Percentiles rank a stretch among this genome's conserved stretches.
Conservation (phyloP, 192 early-diverging fungal genomes). For the Coemansia sp. region DNA sequence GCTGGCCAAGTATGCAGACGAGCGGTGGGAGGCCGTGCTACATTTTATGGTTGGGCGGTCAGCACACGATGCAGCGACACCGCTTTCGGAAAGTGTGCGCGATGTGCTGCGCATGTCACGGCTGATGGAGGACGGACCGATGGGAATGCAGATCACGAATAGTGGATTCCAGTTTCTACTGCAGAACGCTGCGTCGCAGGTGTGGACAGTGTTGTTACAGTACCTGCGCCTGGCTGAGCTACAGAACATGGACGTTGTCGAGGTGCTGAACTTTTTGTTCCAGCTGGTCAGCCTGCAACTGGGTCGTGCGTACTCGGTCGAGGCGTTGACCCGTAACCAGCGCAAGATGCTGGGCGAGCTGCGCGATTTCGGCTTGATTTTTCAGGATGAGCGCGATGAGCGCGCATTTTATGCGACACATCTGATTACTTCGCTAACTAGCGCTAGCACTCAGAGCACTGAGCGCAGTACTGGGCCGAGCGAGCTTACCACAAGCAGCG, state of each 20-base stretch:
- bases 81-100: slow-evolving; percentile 68
- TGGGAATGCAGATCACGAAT: slow-evolving; percentile 75
- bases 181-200: slow-evolving; percentile 90
- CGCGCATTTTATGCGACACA: slow-evolving; percentile 87
- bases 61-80: slow-evolving; percentile 40
- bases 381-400: slow-evolving; percentile 75
- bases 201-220: slow-evolving; percentile 93
- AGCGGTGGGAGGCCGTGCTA: slow-evolving; percentile 88
- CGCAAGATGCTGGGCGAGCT: slow-evolving; percentile 84
- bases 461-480: neutral
- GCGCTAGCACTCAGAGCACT: slow-evolving; percentile 40
- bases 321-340: slow-evolving; percentile 81
- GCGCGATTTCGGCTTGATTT: slow-evolving; percentile 84
- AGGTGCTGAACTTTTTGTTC: slow-evolving; percentile 92
- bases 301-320: slow-evolving; percentile 85
- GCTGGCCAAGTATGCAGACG: slow-evolving; percentile 76
- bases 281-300: slow-evolving; percentile 88
- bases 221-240: slow-evolving; percentile 82
- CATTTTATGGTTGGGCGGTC: slow-evolving; percentile 92
- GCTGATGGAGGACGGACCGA: slow-evolving; percentile 62
- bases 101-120: slow-evolving; percentile 72
- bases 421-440: slow-evolving; percentile 85
- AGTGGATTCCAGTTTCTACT: slow-evolving; percentile 97
- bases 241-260: slow-evolving; percentile 83
- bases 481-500: slow-evolving; percentile 34